Evolutionary conservation across 2,329 filamentous ascomycete species (phyloP).

Genomic region (Clarireedia sp.): DNA sequence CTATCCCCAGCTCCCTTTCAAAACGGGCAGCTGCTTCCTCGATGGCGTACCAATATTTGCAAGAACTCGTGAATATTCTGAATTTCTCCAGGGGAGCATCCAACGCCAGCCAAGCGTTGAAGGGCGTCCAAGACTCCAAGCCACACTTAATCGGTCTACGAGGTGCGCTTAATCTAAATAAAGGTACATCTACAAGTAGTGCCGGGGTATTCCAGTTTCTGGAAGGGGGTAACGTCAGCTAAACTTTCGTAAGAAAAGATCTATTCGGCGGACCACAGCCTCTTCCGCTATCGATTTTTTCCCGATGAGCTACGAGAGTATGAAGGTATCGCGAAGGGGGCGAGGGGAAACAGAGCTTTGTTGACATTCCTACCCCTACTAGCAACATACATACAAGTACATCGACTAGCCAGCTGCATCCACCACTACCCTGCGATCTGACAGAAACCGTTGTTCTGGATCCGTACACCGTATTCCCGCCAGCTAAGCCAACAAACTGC

Average conservation of each 20-base stretch:
- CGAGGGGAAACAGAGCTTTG: no score
- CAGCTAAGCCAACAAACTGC: slow-evolving; percentile 7
- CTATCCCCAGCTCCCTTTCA: not conserved
- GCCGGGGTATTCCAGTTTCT: not conserved
- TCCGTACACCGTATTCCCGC: slow-evolving; percentile 3
- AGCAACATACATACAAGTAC: no score
- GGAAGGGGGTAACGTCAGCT: not conserved
- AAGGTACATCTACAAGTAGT: not conserved
- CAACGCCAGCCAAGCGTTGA: not conserved
- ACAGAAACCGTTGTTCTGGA: not conserved
- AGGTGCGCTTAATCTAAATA: slow-evolving; percentile 6
- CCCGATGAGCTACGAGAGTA: no score
- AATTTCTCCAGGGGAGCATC: not conserved
- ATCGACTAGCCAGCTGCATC: no score
- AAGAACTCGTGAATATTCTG: not conserved
- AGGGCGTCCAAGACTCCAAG: slow-evolving; percentile 6
- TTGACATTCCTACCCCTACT: not conserved
- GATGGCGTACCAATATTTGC: not conserved
- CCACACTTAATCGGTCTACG: not conserved
- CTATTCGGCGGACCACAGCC: no score
- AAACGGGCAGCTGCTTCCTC: not conserved
- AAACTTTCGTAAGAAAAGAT: no score
- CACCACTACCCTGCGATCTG: not conserved
- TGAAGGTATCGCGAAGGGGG: no score
- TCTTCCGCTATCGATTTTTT: no score